Evolutionary conservation across 1,284 basidiomycete genomes (phyloP).

Genomic region (Neolentinus lepideus): DNA sequence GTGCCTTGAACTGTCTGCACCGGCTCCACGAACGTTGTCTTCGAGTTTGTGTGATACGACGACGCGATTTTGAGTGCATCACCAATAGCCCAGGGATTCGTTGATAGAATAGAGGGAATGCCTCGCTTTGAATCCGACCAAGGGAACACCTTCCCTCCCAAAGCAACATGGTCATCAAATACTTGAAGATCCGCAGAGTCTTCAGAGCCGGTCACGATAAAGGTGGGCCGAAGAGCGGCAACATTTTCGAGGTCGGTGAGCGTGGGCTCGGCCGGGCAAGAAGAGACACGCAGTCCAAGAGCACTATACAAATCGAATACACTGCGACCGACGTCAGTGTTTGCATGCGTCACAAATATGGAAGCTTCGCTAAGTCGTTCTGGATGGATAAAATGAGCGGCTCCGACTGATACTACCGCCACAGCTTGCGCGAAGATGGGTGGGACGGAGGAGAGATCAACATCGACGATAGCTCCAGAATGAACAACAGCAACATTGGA

Average conservation of each 20-base stretch:
- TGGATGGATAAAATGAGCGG: not conserved
- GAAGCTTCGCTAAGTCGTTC: not conserved
- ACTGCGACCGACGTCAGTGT: not conserved
- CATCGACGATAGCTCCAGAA: not conserved
- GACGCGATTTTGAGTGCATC: not conserved
- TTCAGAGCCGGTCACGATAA: not conserved
- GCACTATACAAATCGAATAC: not conserved
- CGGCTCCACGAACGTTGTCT: not conserved
- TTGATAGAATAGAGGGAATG: not conserved
- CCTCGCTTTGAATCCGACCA: not conserved
- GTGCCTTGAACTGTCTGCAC: constrained; percentile 14
- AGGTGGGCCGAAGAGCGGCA: not conserved
- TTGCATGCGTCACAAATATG: not conserved
- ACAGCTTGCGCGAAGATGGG: not conserved
- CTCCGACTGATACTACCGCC: not conserved
- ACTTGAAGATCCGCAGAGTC: not conserved
- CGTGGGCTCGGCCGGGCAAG: not conserved
- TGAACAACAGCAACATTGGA: not conserved
- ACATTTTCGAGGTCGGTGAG: not conserved
- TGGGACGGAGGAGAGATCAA: not conserved
- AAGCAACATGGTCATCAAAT: not conserved
- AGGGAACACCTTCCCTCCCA: not conserved
- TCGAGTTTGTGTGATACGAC: not conserved
- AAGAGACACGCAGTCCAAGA: not conserved
- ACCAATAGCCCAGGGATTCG: not conserved